Conservation (phyloP, 2,329 filamentous ascomycete genomes). For the Hypomyces rosellus region DNA sequence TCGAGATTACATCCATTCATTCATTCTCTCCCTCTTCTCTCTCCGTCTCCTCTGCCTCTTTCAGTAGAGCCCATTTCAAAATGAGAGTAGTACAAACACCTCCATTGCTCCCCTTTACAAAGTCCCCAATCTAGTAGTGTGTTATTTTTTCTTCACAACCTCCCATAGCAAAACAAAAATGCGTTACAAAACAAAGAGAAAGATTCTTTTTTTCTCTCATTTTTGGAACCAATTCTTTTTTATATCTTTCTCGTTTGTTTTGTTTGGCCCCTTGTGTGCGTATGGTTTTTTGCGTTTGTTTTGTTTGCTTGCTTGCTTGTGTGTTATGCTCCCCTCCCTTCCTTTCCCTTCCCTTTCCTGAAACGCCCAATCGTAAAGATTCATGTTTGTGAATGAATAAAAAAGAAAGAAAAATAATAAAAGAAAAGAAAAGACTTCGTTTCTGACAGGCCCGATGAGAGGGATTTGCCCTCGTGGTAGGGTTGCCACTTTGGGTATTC, state of each 20-base stretch:
- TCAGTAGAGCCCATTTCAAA: no score
- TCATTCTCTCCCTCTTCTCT: no score
- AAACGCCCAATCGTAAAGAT: constrained; percentile 11
- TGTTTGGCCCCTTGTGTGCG: background rate
- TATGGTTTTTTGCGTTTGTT: no score
- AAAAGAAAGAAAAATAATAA: background rate
- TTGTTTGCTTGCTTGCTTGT: no score
- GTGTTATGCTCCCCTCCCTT: background rate
- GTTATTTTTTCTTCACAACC: no score
- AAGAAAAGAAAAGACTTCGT: background rate
- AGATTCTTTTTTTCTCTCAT: background rate
- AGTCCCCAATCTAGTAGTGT: no score
- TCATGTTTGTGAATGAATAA: constrained; percentile 5
- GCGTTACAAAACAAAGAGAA: background rate
- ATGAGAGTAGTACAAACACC: no score
- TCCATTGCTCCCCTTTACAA: no score
- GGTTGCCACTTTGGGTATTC: background rate
- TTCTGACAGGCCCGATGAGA: background rate
- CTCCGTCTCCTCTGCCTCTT: no score
- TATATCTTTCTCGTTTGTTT: background rate
- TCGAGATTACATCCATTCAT: no score
- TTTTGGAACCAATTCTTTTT: background rate
- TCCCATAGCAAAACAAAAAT: no score
- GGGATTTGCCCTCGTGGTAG: background rate
- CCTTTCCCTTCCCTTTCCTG: constrained; percentile 5